A percentile compares a stretch with the other conserved stretches of the same genome.
These are phyloP conservation scores for Verticillium longisporum DNA, from an alignment of 2,329 filamentous ascomycete species.

Conservation along the genomic window DNA sequence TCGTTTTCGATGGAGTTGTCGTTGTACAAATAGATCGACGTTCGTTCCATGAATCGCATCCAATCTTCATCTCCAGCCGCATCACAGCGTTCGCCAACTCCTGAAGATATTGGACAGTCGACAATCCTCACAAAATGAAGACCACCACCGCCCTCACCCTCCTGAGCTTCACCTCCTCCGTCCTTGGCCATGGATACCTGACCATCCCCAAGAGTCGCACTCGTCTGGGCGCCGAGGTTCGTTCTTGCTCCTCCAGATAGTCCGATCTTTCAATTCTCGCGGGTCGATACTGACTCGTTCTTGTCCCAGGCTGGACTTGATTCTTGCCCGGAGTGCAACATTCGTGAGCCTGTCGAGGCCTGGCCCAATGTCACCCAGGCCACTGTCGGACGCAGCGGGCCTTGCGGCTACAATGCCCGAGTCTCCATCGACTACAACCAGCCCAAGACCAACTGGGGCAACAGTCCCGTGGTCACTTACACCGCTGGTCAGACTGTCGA, in stretches of 20 bases:
- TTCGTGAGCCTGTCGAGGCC: constrained; percentile 42
- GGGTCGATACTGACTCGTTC: constrained; percentile 2
- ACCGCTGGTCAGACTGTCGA: constrained; percentile 35
- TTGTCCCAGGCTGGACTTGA: constrained; percentile 33
- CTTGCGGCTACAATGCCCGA: constrained; percentile 47
- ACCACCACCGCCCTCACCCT: constrained; percentile 4
- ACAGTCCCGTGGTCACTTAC: constrained; percentile 33
- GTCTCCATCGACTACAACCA: constrained; percentile 47
- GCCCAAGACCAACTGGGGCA: constrained; percentile 36
- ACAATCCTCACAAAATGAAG: constrained; percentile 6
- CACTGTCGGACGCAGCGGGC: constrained; percentile 37
- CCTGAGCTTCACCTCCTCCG: constrained; percentile 9
- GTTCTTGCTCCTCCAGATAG: not conserved
- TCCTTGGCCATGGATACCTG: constrained; percentile 37
- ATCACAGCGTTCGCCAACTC: not conserved
- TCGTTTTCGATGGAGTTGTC: not conserved
- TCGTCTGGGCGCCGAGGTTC: constrained; percentile 34
- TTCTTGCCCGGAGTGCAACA: constrained; percentile 47
- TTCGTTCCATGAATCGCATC: not conserved
- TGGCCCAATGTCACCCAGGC: constrained; percentile 42
- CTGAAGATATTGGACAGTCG: not conserved
- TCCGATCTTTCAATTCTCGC: too few relatives aligned
- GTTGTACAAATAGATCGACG: not conserved
- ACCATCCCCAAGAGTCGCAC: constrained; percentile 35
- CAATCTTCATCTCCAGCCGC: not conserved